Base-by-base conservation (phyloP, 2,329 filamentous ascomycete species). In the Cyphellophora attinorum region DNA sequence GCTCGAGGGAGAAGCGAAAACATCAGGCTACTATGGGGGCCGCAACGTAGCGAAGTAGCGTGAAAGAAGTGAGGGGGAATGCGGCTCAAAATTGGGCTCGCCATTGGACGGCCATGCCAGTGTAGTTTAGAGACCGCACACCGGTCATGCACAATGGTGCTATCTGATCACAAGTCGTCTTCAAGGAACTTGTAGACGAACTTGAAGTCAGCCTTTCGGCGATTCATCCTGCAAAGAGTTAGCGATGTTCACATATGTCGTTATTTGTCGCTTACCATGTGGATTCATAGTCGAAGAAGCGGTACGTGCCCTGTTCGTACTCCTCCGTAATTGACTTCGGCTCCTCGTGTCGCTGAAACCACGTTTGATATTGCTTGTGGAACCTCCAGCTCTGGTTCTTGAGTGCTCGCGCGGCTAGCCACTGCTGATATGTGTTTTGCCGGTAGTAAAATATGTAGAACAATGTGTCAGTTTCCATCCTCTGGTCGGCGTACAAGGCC, bases 391-490 rank as follows among this genome's bases (percentile, higher is more conserved):
- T 95, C 61, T 98, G 91, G 47, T 89, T 84, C 64, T 98, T 98
- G 34, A 98, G 67, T n/a, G 91, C 85, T 61, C 93, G 94, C 11
- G 91, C 91, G 2, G 91, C 86, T 39, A 96, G 71, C 55, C 88
- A 95, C 57, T 98, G 91, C 58, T 96, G 88, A 50, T 93, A 88
- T 1, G 86, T 88, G 16, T 86, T 86, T 60, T 98, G 91, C 49
- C 89, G 85, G 67, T 98, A 98, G 68, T 98, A 98, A 63, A 98
- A 98, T 29, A 94, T 83, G 62, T 98, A 98, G 62, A 98, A 98
- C 6, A 98, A 70, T 18, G 89, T 94, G 55, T 98, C 91, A 1
- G 88, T 86, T 52, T 98, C 91, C 41, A 98, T 89, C 38, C 85
- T 75, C 16, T 75, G 61, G 3, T 60, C 65, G 29, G 65, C 74